Base-by-base conservation (phyloP, 2,329 filamentous ascomycete genomes). In the Chaetothyriales sp. region DNA sequence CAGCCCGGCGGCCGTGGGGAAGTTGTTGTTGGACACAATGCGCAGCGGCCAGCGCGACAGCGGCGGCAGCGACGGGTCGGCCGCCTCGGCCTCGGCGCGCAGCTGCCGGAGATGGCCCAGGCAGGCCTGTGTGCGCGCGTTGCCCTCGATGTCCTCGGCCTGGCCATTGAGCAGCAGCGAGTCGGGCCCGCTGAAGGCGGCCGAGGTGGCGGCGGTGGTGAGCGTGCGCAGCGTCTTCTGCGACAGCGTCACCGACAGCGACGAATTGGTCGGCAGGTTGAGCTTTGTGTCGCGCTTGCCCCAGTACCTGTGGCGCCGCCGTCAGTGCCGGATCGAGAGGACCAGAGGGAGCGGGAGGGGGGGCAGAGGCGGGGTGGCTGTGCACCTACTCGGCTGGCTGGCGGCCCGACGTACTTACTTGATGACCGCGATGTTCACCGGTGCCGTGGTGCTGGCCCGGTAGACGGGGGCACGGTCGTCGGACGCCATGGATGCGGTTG, bases 201-300 rank as follows among this genome's bases (percentile, higher is more conserved):
- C 69, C 50, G 88, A 92, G 77, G 88, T 94, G 45, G 89, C 89
- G 57, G 92, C 92, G 50, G 94, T 97, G 47, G 92, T 98, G 68
- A 95, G 85, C 52, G 92, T 95, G 66, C 89, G 88, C 57, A 98
- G 82, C 66, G 95, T 90, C 68, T 80, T 77, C 72, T 98, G 92
- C 48, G 89, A 92, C 63, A 98, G 85, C 51, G 92, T 98, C 53
- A 98, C 90, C 57, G 88, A 95, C 65, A 98, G 82, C 59, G 92
- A 98, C 59, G 88, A 94, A 76, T 98, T 98, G 66, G 92, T 97
- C 37, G 92, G 92, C 52, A 97, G 85, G 71, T 98, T 98, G 63
- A 97, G 81, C 67, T 86, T 87, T 49, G 86, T 72, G 70, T 97
- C 89, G 57, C 92, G 86, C 74, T 98, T 98, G 62, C 94, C 92